A percentile compares a stretch with the other conserved stretches of the same genome.
phyloP scores from a whole-genome alignment of 225 moss, liverwort and hornwort genomes.

The Ulota crispa region DNA sequence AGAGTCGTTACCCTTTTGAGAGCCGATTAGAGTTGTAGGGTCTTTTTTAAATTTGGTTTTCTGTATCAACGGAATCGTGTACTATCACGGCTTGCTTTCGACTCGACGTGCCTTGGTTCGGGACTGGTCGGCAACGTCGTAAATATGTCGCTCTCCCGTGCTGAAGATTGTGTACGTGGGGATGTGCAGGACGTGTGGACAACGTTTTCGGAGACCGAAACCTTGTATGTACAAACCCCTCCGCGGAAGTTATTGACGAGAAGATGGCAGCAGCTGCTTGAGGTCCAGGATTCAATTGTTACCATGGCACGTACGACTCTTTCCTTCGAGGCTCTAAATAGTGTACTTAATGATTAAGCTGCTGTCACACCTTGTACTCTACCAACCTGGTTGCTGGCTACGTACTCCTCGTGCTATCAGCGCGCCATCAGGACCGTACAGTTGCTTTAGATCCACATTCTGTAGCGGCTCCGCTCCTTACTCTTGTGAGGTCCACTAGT shows the following conservation, averaged over 20 bases:
- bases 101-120: background rate
- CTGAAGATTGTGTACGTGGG: slow-evolving; percentile 26
- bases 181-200: slow-evolving; percentile 78
- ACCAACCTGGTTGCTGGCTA: slow-evolving; percentile 23
- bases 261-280: slow-evolving; percentile 67
- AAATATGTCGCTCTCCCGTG: background rate
- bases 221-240: slow-evolving; percentile 85
- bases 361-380: slow-evolving; percentile 32
- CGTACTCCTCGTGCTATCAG: slow-evolving; percentile 17
- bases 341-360: slow-evolving; percentile 22
- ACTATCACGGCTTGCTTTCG: background rate
- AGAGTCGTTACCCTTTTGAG: background rate
- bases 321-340: slow-evolving; percentile 13
- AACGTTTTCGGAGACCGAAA: slow-evolving; percentile 94
- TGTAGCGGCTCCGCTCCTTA: slow-evolving; percentile 2
- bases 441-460: slow-evolving; percentile 26
- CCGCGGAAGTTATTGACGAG: slow-evolving; percentile 71
- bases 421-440: slow-evolving; percentile 19
- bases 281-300: slow-evolving; percentile 17
- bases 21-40: background rate
- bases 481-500: slow-evolving; percentile 27
- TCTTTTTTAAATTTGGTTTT: background rate
- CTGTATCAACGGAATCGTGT: background rate
- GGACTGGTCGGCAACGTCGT: background rate
- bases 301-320: background rate